Evolutionary conservation across 805 yeast species (phyloP).

Genomic region (Sugiyamaella valdiviana): DNA sequence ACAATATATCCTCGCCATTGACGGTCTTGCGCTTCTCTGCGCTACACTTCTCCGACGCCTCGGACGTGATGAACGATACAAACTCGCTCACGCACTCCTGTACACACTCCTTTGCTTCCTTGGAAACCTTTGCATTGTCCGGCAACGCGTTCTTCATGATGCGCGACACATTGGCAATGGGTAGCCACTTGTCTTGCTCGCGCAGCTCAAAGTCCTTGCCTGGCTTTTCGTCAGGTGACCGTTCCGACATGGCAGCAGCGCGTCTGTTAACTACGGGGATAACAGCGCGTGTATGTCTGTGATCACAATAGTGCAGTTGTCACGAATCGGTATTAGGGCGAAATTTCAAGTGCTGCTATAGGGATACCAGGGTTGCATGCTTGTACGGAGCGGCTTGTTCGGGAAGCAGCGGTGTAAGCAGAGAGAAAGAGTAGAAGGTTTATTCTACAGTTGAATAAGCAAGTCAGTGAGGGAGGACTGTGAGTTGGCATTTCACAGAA

Average conservation of each 20-base stretch:
- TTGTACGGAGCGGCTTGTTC: too few relatives aligned
- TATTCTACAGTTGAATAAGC: too few relatives aligned
- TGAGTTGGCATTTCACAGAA: too few relatives aligned
- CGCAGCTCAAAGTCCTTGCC: conserved; percentile 43
- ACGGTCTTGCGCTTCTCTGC: conserved; percentile 64
- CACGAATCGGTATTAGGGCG: too few relatives aligned
- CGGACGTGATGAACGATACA: conserved; percentile 61
- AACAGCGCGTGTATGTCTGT: background rate
- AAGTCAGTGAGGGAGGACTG: too few relatives aligned
- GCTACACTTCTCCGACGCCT: conserved; percentile 55
- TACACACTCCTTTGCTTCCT: conserved; percentile 73
- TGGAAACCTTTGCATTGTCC: conserved; percentile 64
- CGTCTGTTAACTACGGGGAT: background rate
- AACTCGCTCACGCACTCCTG: conserved; percentile 67
- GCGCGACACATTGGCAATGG: conserved; percentile 59
- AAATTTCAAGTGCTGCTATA: too few relatives aligned
- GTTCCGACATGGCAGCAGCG: conserved; percentile 9
- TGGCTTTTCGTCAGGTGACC: conserved; percentile 15
- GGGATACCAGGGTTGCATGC: too few relatives aligned
- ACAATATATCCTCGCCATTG: conserved; percentile 62
- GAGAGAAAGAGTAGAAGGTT: too few relatives aligned
- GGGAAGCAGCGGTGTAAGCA: too few relatives aligned
- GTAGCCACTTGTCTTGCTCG: conserved; percentile 57
- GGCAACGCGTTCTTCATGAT: conserved; percentile 74
- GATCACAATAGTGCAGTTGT: too few relatives aligned